Evolutionary conservation across 2,329 filamentous ascomycete genomes (phyloP), one percentile per base, ranked within the genome.

Genomic region (Amauroascus niger): DNA sequence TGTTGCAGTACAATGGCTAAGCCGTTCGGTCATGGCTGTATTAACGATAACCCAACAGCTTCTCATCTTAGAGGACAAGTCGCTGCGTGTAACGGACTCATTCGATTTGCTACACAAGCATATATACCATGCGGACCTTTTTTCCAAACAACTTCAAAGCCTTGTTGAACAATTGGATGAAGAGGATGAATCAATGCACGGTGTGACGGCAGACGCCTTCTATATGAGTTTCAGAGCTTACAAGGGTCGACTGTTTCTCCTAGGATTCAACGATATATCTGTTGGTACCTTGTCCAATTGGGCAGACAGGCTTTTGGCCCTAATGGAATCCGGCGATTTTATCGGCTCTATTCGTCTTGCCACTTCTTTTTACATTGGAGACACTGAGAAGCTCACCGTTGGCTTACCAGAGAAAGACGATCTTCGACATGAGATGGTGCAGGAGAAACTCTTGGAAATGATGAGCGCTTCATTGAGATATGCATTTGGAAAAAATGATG

Each of bases 321-420:
- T 97, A 61, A 96, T 98, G 87, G 90, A 97, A 67, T 82, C 89
- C 54, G 93, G 93, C n/a, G 89, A 97, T 69, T 95, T 95, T 64
- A 86, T 98, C 59, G 86, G 83, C 11, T 90, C 93, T 1, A 95
- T 98, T 56, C 80, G 85, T 59, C 77, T 98, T 55, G 94, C 91
- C 8, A 95, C 89, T 0, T 86, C 86, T 0, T 98, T 97, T 69
- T 97, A 95, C 66, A 84, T 82, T 6, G 93, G 93, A 22, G 83
- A 89, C 63, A 82, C 88, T n/a, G 88, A 96, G 67, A 96, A 93
- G 68, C 78, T 97, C 49, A 97, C 93, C 0, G 87, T 98, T 52
- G 93, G 93, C 0, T 74, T 98, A 8, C 91, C 94, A 0, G 90
- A 96, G 65, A 87, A 96, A 64, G 79, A 88, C 53, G 69, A 67